phyloP scores from a whole-genome alignment of 2,329 filamentous ascomycete species.

The Bertia moriformis region DNA sequence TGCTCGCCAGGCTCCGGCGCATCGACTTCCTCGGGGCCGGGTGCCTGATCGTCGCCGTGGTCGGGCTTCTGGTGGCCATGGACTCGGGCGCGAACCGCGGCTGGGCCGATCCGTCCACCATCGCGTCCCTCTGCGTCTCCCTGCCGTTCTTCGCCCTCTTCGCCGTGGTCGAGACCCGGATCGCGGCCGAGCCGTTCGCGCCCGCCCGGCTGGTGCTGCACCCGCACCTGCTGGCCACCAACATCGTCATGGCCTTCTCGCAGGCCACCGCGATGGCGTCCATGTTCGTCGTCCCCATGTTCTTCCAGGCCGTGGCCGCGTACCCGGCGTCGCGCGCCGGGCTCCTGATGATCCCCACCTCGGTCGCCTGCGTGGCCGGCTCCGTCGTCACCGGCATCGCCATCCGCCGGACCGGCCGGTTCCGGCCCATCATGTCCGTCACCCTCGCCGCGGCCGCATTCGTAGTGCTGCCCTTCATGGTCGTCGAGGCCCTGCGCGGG shows the following conservation, averaged over 20 bases:
- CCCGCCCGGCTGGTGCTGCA: constrained; percentile 62
- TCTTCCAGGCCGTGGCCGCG: constrained; percentile 60
- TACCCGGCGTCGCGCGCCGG: constrained; percentile 50
- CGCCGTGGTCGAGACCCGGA: constrained; percentile 49
- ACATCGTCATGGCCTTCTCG: constrained; percentile 59
- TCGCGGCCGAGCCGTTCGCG: constrained; percentile 60
- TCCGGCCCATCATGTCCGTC: constrained; percentile 55
- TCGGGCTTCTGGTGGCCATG: constrained; percentile 52
- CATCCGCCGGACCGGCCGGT: constrained; percentile 58
- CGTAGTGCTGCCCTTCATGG: not conserved
- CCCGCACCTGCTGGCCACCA: constrained; percentile 49
- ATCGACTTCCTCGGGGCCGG: constrained; percentile 63
- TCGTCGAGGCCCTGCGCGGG: not conserved
- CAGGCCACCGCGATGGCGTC: constrained; percentile 39
- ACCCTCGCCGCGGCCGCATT: constrained; percentile 30
- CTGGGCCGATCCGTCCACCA: constrained; percentile 44
- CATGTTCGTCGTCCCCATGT: constrained; percentile 63
- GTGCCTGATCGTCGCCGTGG: constrained; percentile 49
- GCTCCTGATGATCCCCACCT: constrained; percentile 50
- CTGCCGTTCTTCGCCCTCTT: constrained; percentile 51
- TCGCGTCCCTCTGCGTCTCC: constrained; percentile 39
- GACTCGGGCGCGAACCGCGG: constrained; percentile 61
- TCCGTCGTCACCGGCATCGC: constrained; percentile 49
- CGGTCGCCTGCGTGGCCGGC: constrained; percentile 44
- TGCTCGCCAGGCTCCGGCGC: constrained; percentile 39